These are phyloP conservation scores for Neurospora sp. DNA, from an alignment of 495 filamentous ascomycete species.

Conservation along the genomic window DNA sequence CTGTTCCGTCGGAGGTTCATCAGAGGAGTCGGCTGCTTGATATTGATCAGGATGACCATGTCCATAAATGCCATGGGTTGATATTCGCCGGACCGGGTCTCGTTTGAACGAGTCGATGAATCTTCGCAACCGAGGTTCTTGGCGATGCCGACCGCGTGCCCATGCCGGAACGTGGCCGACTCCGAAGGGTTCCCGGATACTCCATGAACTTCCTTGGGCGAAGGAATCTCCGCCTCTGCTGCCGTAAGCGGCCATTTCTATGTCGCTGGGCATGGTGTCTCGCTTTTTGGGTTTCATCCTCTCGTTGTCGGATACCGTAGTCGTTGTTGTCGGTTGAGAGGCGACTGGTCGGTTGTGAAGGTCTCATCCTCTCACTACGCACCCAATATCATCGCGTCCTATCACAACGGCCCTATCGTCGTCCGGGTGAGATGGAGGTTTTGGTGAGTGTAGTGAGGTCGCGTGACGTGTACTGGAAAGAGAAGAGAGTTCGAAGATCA, in stretches of 20 bases:
- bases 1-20: slow-evolving; percentile 1
- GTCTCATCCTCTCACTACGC: background rate
- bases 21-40: background rate
- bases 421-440: background rate
- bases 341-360: background rate
- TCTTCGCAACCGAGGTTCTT: slow-evolving; percentile 23
- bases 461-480: background rate
- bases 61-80: slow-evolving; percentile 18
- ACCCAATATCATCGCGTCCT: background rate
- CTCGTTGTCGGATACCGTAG: background rate
- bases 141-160: background rate
- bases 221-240: slow-evolving; percentile 17
- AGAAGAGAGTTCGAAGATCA: background rate
- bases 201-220: slow-evolving; percentile 29
- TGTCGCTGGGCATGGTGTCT: background rate
- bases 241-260: background rate
- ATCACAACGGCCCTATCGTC: background rate
- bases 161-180: background rate
- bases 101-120: slow-evolving; percentile 73
- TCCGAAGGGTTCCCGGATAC: slow-evolving; percentile 23
- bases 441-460: background rate
- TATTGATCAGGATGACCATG: slow-evolving; percentile 38
- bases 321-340: background rate
- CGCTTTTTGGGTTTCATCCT: background rate
- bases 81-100: slow-evolving; percentile 59